phyloP scores from a whole-genome alignment of 1,284 basidiomycete species.

The Coriolopsis trogii region DNA sequence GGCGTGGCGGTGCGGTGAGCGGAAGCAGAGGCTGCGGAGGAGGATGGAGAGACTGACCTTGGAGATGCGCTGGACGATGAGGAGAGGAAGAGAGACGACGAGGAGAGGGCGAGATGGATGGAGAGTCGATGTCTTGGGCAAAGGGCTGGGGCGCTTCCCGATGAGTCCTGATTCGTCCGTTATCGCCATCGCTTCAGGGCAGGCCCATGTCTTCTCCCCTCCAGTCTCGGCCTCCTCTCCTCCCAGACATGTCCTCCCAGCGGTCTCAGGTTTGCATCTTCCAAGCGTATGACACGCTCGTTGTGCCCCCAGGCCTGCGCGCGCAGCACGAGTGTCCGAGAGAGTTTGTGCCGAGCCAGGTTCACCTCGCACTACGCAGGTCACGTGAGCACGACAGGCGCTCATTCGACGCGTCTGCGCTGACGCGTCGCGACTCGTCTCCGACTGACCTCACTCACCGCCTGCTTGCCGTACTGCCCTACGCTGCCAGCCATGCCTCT shows the following conservation, averaged over 20 bases:
- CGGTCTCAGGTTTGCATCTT: background rate
- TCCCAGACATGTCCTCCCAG: background rate
- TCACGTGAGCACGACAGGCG: conserved; percentile 20
- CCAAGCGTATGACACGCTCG: too few species aligned
- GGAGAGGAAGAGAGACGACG: conserved; percentile 28
- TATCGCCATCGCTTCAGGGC: conserved; percentile 40
- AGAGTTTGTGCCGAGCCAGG: background rate
- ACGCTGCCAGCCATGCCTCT: conserved; percentile 81
- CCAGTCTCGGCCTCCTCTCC: background rate
- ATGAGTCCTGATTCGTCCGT: conserved; percentile 28
- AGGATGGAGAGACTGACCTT: conserved; percentile 18
- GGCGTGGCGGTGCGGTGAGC: too few species aligned
- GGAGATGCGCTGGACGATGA: conserved; percentile 8
- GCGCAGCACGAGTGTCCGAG: background rate
- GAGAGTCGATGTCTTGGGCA: conserved; percentile 29
- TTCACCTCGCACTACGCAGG: background rate
- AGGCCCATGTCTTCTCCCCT: conserved; percentile 19
- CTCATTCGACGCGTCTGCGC: conserved; percentile 22
- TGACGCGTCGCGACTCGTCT: conserved; percentile 18
- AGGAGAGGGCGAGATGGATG: background rate
- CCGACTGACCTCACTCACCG: background rate
- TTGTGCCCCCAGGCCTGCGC: too few species aligned
- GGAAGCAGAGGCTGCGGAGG: conserved; percentile 14
- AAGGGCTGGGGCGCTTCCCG: conserved; percentile 33
- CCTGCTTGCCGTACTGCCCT: too few species aligned